Evolutionary conservation across 257 asterid species (phyloP).

Genomic region (Vinca minor): DNA sequence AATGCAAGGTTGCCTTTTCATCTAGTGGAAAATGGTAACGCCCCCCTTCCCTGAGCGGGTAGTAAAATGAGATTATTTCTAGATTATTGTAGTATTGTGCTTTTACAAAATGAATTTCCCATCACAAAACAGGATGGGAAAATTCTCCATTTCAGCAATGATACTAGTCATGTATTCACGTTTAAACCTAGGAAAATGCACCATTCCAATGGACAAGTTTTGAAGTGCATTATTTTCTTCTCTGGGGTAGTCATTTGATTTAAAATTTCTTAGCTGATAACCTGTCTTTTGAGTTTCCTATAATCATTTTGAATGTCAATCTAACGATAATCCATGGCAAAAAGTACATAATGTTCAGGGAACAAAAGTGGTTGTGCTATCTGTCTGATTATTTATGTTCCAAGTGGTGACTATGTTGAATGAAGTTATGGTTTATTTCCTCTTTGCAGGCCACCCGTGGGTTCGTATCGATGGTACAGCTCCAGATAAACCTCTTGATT

Average conservation of each 20-base stretch:
- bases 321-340: background rate
- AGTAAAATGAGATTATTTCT: background rate
- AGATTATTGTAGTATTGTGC: background rate
- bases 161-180: background rate
- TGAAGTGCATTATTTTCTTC: background rate
- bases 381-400: background rate
- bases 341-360: background rate
- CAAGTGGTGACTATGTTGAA: background rate
- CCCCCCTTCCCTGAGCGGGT: background rate
- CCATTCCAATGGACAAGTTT: background rate
- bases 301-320: background rate
- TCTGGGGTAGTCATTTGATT: background rate
- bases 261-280: background rate
- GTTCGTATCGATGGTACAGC: constrained; percentile 32
- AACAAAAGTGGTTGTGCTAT: background rate
- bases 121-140: background rate
- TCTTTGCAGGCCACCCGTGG: constrained; percentile 38
- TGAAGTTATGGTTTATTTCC: background rate
- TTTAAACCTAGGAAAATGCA: background rate
- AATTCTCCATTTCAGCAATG: background rate
- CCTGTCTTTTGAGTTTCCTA: background rate
- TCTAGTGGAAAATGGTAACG: background rate
- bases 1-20: background rate
- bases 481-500: constrained; percentile 43
- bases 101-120: background rate